phyloP scores from a whole-genome alignment of 345 rosid species.

The Kandelia obovata region DNA sequence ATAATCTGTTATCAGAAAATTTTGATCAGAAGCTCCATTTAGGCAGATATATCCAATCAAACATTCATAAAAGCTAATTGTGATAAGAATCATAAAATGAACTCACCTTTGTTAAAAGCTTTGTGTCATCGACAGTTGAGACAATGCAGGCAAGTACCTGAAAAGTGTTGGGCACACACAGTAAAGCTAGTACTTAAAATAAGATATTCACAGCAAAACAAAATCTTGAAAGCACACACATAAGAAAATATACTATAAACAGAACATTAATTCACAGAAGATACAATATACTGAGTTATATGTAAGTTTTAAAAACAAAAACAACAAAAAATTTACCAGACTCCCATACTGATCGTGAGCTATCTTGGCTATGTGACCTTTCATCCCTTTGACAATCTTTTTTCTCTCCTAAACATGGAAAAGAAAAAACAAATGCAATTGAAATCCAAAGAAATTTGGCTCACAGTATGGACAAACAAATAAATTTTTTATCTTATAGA shows the following conservation, averaged over 20 bases:
- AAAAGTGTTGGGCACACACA: constrained; percentile 16
- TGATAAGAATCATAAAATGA: constrained; percentile 12
- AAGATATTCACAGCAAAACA: background rate
- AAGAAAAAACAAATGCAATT: background rate
- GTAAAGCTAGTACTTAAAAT: background rate
- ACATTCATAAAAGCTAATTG: background rate
- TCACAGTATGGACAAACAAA: background rate
- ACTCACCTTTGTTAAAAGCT: constrained; percentile 73
- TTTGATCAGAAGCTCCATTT: constrained; percentile 18
- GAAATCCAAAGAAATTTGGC: constrained; percentile 2
- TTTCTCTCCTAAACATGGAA: constrained; percentile 68
- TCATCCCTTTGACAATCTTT: constrained; percentile 85
- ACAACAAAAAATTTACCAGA: constrained; percentile 48
- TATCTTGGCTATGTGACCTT: constrained; percentile 56
- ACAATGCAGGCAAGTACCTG: constrained; percentile 76
- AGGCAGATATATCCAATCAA: constrained; percentile 7
- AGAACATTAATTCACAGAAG: background rate
- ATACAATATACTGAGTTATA: background rate
- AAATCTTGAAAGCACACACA: background rate
- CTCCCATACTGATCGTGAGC: constrained; percentile 74
- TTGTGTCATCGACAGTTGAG: constrained; percentile 89
- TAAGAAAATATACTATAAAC: no score
- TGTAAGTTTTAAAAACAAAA: background rate
- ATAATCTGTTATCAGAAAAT: constrained; percentile 49
- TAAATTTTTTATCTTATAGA: background rate